Evolutionary conservation across 306 rosid genomes (phyloP).

Genomic region (Geum urbanum): DNA sequence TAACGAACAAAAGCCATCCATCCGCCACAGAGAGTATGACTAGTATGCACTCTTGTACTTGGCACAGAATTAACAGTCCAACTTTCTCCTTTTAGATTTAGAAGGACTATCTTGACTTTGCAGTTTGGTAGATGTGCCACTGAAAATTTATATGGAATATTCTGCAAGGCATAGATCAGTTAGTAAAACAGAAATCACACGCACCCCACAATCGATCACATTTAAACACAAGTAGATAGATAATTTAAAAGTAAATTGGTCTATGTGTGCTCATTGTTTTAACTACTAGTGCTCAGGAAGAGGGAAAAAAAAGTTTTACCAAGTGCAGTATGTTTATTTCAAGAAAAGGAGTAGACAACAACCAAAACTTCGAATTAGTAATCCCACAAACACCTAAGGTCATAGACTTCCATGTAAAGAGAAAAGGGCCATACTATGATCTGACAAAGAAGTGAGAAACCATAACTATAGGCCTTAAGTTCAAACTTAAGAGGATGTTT

Average conservation of each 20-base stretch:
- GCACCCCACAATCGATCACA: background rate
- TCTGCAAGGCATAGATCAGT: slow-evolving; percentile 46
- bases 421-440: background rate
- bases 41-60: slow-evolving; percentile 78
- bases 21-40: slow-evolving; percentile 96
- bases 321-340: background rate
- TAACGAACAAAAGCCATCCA: slow-evolving; percentile 94
- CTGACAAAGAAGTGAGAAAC: background rate
- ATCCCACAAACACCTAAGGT: background rate
- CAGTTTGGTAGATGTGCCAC: slow-evolving; percentile 87
- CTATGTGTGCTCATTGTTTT: slow-evolving; percentile 3
- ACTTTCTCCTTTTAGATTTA: slow-evolving; percentile 71
- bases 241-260: background rate
- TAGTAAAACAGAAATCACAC: slow-evolving; percentile 18
- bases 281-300: background rate
- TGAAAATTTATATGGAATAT: slow-evolving; percentile 77
- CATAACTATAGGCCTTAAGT: background rate
- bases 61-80: slow-evolving; percentile 96
- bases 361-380: background rate
- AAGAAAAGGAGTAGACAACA: slow-evolving; percentile 2
- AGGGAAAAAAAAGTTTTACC: background rate
- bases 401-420: slow-evolving; percentile 2
- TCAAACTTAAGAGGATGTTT: background rate
- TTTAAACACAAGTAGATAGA: background rate
- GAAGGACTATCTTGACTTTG: slow-evolving; percentile 76